Conservation (phyloP, 225 moss, liverwort and hornwort genomes). For the Pseudisothecium myosuroides region DNA sequence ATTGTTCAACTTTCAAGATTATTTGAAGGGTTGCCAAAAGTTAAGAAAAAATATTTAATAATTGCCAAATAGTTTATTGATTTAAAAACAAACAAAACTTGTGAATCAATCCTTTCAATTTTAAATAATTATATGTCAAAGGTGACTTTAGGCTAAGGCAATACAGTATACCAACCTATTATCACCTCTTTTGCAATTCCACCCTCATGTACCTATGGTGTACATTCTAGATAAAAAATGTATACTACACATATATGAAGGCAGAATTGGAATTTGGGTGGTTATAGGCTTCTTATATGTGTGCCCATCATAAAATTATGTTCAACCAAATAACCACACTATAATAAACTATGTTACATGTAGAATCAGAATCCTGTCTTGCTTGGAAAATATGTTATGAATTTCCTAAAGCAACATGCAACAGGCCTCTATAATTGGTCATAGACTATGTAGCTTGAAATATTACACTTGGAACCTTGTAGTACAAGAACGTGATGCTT, state of each 20-base stretch:
- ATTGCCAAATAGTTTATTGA: neutral
- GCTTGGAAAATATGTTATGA: accelerated
- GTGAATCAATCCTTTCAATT: neutral
- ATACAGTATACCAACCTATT: neutral
- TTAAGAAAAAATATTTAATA: too few species aligned
- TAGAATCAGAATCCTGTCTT: neutral
- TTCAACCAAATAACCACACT: neutral
- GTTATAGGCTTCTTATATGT: neutral
- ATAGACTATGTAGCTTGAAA: neutral
- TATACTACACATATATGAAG: neutral
- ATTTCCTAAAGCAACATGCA: neutral
- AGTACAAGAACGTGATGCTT: neutral
- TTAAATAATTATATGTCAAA: neutral
- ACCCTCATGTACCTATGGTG: accelerated
- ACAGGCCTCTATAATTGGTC: neutral
- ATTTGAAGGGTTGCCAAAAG: neutral
- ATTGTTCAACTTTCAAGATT: neutral
- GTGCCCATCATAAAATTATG: neutral
- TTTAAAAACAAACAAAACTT: neutral
- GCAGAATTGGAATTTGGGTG: neutral
- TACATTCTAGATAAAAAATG: neutral
- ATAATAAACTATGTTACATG: too few species aligned
- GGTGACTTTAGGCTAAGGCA: neutral
- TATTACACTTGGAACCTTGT: neutral
- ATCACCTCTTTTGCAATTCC: neutral